These are phyloP conservation scores for Mycena belliarum DNA, from an alignment of 768 basidiomycete species.

Conservation along the genomic window DNA sequence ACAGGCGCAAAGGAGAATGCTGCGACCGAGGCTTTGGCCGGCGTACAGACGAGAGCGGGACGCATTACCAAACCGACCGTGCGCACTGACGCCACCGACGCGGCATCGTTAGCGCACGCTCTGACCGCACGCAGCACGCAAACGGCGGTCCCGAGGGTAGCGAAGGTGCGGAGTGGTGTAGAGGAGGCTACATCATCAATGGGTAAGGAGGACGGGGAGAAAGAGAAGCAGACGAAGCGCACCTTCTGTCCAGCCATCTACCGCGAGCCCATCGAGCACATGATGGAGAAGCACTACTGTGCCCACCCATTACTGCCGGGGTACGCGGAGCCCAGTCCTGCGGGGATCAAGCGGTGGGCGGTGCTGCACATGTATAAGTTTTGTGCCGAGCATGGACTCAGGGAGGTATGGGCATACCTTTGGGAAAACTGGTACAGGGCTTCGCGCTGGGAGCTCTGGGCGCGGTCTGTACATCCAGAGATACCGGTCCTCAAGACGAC, in stretches of 20 bases:
- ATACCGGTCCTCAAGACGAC: constrained; percentile 31
- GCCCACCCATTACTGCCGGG: constrained; percentile 21
- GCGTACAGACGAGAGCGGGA: neutral
- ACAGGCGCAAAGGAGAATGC: neutral
- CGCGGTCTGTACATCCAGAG: constrained; percentile 14
- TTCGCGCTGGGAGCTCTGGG: constrained; percentile 32
- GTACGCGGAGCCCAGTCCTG: constrained; percentile 9
- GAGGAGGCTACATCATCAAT: neutral
- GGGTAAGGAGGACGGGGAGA: neutral
- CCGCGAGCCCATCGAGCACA: neutral
- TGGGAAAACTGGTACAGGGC: constrained; percentile 2
- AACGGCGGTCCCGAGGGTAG: neutral
- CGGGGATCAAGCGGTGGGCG: constrained; percentile 24
- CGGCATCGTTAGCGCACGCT: neutral
- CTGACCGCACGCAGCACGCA: neutral
- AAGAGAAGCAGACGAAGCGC: neutral
- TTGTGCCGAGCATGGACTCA: constrained; percentile 23
- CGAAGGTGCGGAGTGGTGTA: neutral
- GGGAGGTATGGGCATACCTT: constrained; percentile 27
- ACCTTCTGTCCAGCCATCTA: constrained; percentile 16
- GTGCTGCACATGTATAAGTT: constrained; percentile 27
- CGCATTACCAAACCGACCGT: neutral
- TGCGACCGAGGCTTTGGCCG: neutral
- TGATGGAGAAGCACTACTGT: constrained; percentile 16
- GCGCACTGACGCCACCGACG: neutral